Evolutionary conservation across 2,329 filamentous ascomycete species (phyloP), one percentile per base, ranked within the genome.

Genomic region (Lecanicillium sp.): DNA sequence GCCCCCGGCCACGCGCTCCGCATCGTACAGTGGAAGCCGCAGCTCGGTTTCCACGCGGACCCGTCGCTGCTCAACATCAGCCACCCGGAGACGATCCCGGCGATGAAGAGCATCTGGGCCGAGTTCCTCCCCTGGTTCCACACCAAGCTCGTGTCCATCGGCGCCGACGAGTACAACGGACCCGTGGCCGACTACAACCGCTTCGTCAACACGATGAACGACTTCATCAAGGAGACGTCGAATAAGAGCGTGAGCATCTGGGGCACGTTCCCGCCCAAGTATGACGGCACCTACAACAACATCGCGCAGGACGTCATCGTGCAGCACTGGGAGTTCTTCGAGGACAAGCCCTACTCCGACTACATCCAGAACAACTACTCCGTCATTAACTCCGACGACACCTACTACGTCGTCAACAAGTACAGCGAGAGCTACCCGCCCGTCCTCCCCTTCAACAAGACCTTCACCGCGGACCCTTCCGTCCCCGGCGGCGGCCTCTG

Each of bases 11-110:
- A 83, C 51, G 71, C 73, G 1, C 60, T 82, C 1, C 69, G 71
- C 7, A 70, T 81, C 20, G 74, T 73, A 1, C 76, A 81, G 55
- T 81, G 78, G 78, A 78, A 74, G 53, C 77, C 77, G 0, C 67
- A 79, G 51, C 58, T 81, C 11, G 76, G 70, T 0, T 61, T 78
- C 11, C 58, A 62, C 3, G 56, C 50, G 7, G 70, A 75, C 46
- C 60, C 71, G 8, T 76, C 74, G 37, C 61, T 80, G 44, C 61
- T 81, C 5, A 60, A 62, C 27, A 46, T 60, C 7, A 54, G 55
- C 0, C 68, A 78, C 51, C 74, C 75, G 0, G 73, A 76, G 3
- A 74, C 74, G 0, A 67, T 77, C 9, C 70, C 75, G 1, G 67
- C 69, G 0, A 64, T 79, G 49, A 65, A 78, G 54, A 61, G 63